Percentiles rank a stretch among this genome's conserved stretches.
These are phyloP conservation scores for Rhizophlyctis rosea DNA, from an alignment of 192 early-diverging fungal genomes.

Conservation along the genomic window DNA sequence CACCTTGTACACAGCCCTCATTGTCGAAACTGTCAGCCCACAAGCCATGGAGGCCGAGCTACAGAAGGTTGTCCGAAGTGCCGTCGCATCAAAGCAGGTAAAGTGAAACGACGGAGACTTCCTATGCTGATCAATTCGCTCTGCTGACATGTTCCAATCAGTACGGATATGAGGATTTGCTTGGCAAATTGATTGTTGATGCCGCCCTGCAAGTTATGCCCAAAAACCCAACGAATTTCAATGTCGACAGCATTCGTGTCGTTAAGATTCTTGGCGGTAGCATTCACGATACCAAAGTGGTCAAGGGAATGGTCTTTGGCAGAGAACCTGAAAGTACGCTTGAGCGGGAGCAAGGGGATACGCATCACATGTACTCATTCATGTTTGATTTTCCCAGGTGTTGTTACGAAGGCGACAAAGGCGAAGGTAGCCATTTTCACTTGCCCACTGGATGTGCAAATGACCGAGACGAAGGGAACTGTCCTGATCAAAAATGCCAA, in stretches of 20 bases:
- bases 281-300: slow-evolving; percentile 83
- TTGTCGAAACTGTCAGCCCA: slow-evolving; percentile 59
- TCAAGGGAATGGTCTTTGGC: slow-evolving; percentile 97
- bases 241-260: slow-evolving; percentile 92
- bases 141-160: slow-evolving; percentile 45
- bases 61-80: slow-evolving; percentile 70
- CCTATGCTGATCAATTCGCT: not conserved
- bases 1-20: slow-evolving; percentile 49
- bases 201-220: slow-evolving; percentile 90
- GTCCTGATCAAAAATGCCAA: slow-evolving; percentile 93
- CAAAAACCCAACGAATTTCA: slow-evolving; percentile 80
- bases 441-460: slow-evolving; percentile 86
- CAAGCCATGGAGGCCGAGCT: slow-evolving; percentile 51
- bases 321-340: slow-evolving; percentile 78
- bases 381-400: slow-evolving; percentile 40
- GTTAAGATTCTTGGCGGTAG: slow-evolving; percentile 95
- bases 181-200: slow-evolving; percentile 75
- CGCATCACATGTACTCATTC: not conserved
- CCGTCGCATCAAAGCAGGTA: slow-evolving; percentile 77
- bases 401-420: slow-evolving; percentile 63
- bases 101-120: not conserved
- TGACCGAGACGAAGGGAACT: slow-evolving; percentile 99
- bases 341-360: too few species aligned
- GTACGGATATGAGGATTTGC: slow-evolving; percentile 90
- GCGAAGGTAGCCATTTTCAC: slow-evolving; percentile 94